Conservation (phyloP, 148 eudicot species). For the Camellia lanceoleosa region DNA sequence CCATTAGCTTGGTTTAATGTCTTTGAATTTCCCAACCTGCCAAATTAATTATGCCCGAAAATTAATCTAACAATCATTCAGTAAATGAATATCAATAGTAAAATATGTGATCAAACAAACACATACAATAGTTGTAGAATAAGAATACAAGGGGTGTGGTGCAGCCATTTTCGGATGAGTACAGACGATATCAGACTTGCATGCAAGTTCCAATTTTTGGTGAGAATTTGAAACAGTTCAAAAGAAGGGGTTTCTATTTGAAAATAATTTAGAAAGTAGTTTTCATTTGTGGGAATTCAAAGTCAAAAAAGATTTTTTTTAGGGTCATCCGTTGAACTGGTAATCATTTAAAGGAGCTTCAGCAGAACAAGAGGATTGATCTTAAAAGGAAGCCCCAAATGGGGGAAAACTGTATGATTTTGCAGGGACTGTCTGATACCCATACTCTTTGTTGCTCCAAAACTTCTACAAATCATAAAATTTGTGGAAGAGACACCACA, state of each 20-base stretch:
- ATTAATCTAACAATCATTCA: background rate
- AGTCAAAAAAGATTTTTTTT: background rate
- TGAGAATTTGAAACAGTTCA: background rate
- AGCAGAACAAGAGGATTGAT: background rate
- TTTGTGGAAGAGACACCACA: background rate
- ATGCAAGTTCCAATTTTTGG: background rate
- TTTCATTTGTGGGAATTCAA: background rate
- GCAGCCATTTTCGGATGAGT: background rate
- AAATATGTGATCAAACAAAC: no score
- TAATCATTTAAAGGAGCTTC: background rate
- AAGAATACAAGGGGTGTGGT: background rate
- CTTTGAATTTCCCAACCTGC: constrained; percentile 55
- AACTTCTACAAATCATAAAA: background rate
- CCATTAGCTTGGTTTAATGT: constrained; percentile 34
- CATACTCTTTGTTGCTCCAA: background rate
- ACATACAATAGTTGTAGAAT: background rate
- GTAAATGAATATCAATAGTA: background rate
- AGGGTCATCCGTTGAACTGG: background rate
- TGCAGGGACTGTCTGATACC: background rate
- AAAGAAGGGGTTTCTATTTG: background rate
- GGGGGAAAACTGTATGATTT: background rate
- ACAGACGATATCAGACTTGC: background rate
- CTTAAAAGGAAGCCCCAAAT: background rate
- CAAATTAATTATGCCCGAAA: constrained; percentile 8
- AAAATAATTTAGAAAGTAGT: background rate